These are phyloP conservation scores for Termitomyces sp. DNA, from an alignment of 768 basidiomycete genomes.

Conservation along the genomic window DNA sequence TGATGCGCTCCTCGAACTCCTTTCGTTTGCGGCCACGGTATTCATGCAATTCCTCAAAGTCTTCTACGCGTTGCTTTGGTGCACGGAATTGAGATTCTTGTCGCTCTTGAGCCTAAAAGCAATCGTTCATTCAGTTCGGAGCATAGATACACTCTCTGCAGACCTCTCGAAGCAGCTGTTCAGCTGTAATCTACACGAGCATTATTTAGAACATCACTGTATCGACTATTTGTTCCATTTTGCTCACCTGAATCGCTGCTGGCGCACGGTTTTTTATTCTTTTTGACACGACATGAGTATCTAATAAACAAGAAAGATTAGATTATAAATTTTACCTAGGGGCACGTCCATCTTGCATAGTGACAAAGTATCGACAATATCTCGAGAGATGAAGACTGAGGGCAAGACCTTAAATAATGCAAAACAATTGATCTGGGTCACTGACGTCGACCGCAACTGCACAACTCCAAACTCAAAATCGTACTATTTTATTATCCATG, in stretches of 20 bases:
- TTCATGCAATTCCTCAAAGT: conserved; percentile 89
- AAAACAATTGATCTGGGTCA: not conserved
- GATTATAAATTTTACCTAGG: conserved; percentile 1
- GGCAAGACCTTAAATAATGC: not conserved
- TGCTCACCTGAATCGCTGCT: conserved; percentile 80
- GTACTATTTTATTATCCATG: too few species aligned
- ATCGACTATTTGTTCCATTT: not conserved
- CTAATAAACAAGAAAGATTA: not conserved
- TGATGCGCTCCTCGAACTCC: conserved; percentile 88
- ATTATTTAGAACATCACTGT: not conserved
- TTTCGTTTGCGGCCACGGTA: conserved; percentile 89
- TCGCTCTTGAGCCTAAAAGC: conserved; percentile 83
- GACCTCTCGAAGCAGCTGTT: conserved; percentile 95
- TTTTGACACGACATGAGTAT: not conserved
- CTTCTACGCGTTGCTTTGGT: conserved; percentile 93
- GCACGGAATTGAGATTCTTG: conserved; percentile 91
- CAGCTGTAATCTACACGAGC: conserved; percentile 81
- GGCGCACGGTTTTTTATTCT: conserved; percentile 96
- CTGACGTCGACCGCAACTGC: too few species aligned
- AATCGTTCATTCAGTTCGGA: not conserved
- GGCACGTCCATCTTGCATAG: conserved; percentile 15
- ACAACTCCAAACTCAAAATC: too few species aligned
- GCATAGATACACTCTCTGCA: conserved; percentile 1
- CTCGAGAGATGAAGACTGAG: not conserved
- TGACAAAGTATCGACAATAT: not conserved